Evolutionary conservation across 306 rosid genomes (phyloP).

Genomic region (Chamaecrista fasciculata): DNA sequence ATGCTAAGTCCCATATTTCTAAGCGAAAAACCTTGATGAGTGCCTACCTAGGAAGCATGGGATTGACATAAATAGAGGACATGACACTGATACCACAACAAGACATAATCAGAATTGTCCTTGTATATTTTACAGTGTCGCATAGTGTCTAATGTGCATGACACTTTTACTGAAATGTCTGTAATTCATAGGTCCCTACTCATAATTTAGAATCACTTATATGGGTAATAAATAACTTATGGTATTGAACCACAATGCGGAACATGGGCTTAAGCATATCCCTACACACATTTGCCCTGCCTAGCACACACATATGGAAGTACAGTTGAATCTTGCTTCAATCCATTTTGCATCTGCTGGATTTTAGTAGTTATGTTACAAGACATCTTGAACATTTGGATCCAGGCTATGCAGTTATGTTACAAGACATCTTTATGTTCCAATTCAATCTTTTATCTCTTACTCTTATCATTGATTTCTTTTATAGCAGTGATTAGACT

Average conservation of each 20-base stretch:
- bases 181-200: no score
- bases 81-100: no score
- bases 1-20: neutral
- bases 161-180: no score
- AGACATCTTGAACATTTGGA: neutral
- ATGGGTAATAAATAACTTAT: neutral
- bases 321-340: neutral
- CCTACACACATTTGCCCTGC: neutral
- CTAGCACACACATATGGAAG: neutral
- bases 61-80: no score
- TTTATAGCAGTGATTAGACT: neutral
- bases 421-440: neutral
- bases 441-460: neutral
- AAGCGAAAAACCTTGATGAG: no score
- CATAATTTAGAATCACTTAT: neutral
- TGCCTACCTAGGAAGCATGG: no score
- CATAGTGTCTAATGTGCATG: no score
- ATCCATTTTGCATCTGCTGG: neutral
- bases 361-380: neutral
- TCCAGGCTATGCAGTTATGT: neutral
- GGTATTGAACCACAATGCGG: neutral
- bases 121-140: no score
- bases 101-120: no score
- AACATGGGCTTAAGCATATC: neutral
- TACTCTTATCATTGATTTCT: neutral